Conservation (phyloP, 2,329 filamentous ascomycete species). For the Fusarium keratoplasticum region DNA sequence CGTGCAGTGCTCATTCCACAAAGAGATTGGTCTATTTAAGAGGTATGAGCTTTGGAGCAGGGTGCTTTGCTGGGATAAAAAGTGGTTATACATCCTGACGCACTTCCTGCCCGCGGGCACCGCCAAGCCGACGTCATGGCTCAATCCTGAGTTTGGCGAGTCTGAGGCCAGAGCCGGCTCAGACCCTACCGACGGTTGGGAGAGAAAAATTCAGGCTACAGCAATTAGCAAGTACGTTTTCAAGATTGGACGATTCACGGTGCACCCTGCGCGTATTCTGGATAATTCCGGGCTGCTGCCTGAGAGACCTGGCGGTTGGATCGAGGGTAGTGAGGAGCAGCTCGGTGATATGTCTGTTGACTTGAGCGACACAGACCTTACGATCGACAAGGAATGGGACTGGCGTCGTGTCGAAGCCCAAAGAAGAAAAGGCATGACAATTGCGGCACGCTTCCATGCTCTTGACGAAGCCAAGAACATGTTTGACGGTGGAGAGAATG, state of each 20-base stretch:
- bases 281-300: not conserved
- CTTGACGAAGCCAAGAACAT: not conserved
- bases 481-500: not conserved
- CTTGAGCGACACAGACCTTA: not conserved
- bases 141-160: not conserved
- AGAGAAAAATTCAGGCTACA: not conserved
- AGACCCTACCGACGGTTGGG: not conserved
- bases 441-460: not conserved
- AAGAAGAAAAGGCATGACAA: not conserved
- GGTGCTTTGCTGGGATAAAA: constrained; percentile 9
- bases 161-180: not conserved
- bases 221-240: constrained; percentile 9
- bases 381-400: not conserved
- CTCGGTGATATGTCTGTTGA: not conserved
- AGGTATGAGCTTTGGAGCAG: constrained; percentile 8
- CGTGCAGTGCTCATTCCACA: not conserved
- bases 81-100: constrained; percentile 8
- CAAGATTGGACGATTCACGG: not conserved
- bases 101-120: constrained; percentile 4
- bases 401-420: not conserved
- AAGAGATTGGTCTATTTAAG: not conserved
- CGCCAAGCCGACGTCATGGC: not conserved
- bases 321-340: not conserved
- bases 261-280: not conserved
- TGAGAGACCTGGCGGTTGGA: not conserved